A percentile compares a stretch with the other conserved stretches of the same genome.
Evolutionary conservation across 495 filamentous ascomycete species (phyloP).

Genomic region (Barbatosphaeria neglecta): DNA sequence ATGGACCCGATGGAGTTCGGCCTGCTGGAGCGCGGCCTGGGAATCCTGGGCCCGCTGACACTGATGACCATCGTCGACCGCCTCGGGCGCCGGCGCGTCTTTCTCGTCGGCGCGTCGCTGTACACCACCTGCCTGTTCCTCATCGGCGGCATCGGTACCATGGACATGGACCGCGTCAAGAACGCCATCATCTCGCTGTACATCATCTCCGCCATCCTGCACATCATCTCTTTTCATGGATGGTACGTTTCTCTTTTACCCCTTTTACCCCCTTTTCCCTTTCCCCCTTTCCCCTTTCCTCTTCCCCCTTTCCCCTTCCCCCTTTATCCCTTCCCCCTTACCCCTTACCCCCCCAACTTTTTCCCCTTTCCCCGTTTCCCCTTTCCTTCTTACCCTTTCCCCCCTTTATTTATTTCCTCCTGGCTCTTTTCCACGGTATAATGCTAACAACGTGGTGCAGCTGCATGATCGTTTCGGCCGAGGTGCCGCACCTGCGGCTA

Average conservation of each 20-base stretch:
- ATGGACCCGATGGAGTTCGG: constrained; percentile 33
- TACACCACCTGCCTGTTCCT: constrained; percentile 35
- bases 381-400: too few species aligned
- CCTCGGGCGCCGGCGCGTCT: constrained; percentile 30
- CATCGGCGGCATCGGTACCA: constrained; percentile 38
- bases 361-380: too few species aligned
- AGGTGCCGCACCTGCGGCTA: constrained; percentile 41
- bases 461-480: constrained; percentile 44
- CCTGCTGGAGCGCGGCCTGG: constrained; percentile 26
- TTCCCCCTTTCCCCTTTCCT: too few species aligned
- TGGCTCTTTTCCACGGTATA: too few species aligned
- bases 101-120: constrained; percentile 24
- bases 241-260: constrained; percentile 40
- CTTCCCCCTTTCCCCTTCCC: too few species aligned
- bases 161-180: constrained; percentile 31
- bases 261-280: too few species aligned
- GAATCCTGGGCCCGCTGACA: constrained; percentile 34
- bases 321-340: too few species aligned
- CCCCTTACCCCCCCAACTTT: too few species aligned
- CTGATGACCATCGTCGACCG: constrained; percentile 39
- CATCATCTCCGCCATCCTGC: constrained; percentile 37
- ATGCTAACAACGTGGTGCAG: constrained; percentile 42
- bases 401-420: too few species aligned
- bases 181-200: constrained; percentile 37
- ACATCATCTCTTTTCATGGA: constrained; percentile 42